A percentile compares a stretch with the other conserved stretches of the same genome.
Conservation (phyloP, 2,329 filamentous ascomycete genomes). For the Monilinia polystroma region DNA sequence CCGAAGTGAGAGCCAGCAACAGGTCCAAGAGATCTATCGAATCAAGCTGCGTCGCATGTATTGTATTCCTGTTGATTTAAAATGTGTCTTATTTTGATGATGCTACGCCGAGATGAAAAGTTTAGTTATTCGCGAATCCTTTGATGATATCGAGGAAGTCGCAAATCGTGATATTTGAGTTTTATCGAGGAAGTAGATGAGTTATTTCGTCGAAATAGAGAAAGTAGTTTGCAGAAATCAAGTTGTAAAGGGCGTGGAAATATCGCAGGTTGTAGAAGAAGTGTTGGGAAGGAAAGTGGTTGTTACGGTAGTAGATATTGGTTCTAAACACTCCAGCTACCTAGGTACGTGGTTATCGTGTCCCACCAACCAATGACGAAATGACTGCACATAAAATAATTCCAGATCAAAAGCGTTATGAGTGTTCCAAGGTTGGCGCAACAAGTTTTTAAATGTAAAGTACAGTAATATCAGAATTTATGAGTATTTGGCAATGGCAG, state of each 20-base stretch:
- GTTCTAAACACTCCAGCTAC: constrained; percentile 5
- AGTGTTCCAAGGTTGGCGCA: neutral
- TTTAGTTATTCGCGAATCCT: neutral
- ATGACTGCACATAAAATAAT: neutral
- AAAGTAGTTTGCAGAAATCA: neutral
- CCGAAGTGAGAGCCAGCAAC: constrained; percentile 18
- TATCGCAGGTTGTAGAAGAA: neutral
- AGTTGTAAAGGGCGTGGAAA: neutral
- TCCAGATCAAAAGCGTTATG: neutral
- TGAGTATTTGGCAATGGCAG: neutral
- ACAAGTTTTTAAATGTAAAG: neutral
- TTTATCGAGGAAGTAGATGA: neutral
- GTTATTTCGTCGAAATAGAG: neutral
- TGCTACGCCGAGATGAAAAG: neutral
- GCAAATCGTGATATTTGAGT: neutral
- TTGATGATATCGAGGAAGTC: neutral
- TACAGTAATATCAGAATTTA: neutral
- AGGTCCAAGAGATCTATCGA: neutral
- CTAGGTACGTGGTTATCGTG: constrained; percentile 11
- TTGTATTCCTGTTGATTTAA: neutral
- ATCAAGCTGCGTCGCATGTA: neutral
- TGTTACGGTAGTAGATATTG: neutral
- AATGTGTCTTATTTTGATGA: neutral
- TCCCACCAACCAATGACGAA: constrained; percentile 19
- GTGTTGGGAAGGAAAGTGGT: neutral